A percentile compares a stretch with the other conserved stretches of the same genome.
Evolutionary conservation across 306 rosid species (phyloP).

Genomic region (Prunus mume): DNA sequence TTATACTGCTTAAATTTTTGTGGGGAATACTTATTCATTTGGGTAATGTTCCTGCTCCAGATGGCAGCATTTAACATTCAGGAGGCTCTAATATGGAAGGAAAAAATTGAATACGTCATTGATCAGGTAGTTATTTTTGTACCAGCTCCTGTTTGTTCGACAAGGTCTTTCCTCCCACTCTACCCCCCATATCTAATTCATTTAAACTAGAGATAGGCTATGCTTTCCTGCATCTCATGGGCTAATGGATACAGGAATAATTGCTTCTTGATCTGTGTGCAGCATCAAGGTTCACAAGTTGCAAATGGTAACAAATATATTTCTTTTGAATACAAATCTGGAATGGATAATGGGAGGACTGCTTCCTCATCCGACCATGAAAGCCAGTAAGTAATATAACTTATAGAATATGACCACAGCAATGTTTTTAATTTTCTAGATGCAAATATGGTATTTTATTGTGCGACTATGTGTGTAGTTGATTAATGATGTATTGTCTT

Average conservation of each 20-base stretch:
- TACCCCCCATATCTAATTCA: neutral
- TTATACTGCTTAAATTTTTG: neutral
- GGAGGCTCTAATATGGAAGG: slow-evolving; percentile 95
- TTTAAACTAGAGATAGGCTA: neutral
- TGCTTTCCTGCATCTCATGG: slow-evolving; percentile 5
- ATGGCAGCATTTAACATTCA: slow-evolving; percentile 99
- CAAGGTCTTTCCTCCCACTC: neutral
- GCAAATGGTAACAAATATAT: slow-evolving; percentile 88
- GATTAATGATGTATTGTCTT: neutral
- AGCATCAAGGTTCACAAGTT: slow-evolving; percentile 95
- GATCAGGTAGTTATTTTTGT: slow-evolving; percentile 64
- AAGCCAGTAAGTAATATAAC: slow-evolving; percentile 75
- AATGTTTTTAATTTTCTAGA: neutral
- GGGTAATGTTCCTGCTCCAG: slow-evolving; percentile 41
- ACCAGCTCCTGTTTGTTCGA: neutral
- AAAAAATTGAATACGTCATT: slow-evolving; percentile 84
- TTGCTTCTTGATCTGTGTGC: slow-evolving; percentile 40
- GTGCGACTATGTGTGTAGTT: neutral
- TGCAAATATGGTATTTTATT: neutral
- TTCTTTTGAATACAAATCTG: slow-evolving; percentile 96
- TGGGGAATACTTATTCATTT: neutral
- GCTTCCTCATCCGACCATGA: slow-evolving; percentile 96
- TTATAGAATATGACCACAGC: neutral
- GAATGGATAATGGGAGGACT: slow-evolving; percentile 96
- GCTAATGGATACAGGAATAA: slow-evolving; percentile 16